Percentiles rank a stretch among this genome's conserved stretches.
Conservation (phyloP, 768 basidiomycete genomes). For the Hemileccinum rubropunctum region DNA sequence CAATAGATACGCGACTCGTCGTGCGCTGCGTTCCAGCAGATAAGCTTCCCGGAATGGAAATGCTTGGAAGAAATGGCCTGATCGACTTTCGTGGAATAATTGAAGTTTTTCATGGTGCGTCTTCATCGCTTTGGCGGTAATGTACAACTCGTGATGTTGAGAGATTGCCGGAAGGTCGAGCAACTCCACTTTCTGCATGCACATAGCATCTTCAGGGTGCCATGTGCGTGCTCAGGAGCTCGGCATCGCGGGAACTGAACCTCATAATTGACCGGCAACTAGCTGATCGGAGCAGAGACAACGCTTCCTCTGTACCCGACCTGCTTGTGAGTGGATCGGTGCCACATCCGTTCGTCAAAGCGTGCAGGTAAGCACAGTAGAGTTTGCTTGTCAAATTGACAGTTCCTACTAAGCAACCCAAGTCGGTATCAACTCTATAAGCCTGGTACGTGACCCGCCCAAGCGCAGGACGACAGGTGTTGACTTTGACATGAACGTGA, state of each 20-base stretch:
- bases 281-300: slow-evolving; percentile 37
- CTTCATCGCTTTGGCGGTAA: slow-evolving; percentile 31
- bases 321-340: slow-evolving; percentile 40
- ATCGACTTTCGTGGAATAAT: slow-evolving; percentile 5
- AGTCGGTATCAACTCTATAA: too few species aligned
- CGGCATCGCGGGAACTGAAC: slow-evolving; percentile 24
- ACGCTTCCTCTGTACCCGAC: slow-evolving; percentile 25
- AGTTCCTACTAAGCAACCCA: too few species aligned
- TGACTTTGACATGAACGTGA: too few species aligned
- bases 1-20: neutral
- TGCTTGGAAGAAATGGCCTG: neutral
- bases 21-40: slow-evolving; percentile 15
- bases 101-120: slow-evolving; percentile 17
- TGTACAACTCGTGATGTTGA: too few species aligned
- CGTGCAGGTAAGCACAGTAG: too few species aligned
- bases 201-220: slow-evolving; percentile 35
- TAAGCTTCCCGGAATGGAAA: slow-evolving; percentile 1
- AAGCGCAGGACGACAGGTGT: too few species aligned
- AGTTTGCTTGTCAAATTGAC: too few species aligned
- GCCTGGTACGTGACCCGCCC: too few species aligned
- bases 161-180: slow-evolving; percentile 14
- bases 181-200: slow-evolving; percentile 40
- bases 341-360: too few species aligned
- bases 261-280: slow-evolving; percentile 37
- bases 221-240: slow-evolving; percentile 33